phyloP scores from a whole-genome alignment of 2,329 filamentous ascomycete genomes.

The Fusarium clavum region DNA sequence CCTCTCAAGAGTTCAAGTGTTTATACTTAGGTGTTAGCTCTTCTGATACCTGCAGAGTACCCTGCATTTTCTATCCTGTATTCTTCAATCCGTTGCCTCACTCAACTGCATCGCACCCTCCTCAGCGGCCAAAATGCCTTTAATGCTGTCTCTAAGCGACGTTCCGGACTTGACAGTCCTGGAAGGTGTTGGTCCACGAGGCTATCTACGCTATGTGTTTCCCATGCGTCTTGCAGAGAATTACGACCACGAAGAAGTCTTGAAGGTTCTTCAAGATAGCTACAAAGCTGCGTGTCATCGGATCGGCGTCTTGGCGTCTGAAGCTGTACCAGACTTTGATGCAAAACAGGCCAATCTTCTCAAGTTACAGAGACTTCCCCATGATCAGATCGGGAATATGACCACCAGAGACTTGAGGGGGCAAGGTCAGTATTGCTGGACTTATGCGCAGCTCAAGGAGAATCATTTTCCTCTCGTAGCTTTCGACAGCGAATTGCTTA shows the following conservation, averaged over 20 bases:
- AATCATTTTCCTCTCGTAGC: slow-evolving; percentile 17
- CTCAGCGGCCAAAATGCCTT: background rate
- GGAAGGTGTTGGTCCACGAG: slow-evolving; percentile 20
- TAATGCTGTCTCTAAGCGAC: background rate
- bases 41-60: background rate
- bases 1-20: background rate
- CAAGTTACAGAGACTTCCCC: slow-evolving; percentile 8
- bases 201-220: slow-evolving; percentile 32
- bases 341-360: slow-evolving; percentile 13
- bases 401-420: background rate
- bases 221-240: slow-evolving; percentile 3
- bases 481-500: slow-evolving; percentile 15
- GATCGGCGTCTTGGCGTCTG: slow-evolving; percentile 15
- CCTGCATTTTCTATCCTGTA: background rate
- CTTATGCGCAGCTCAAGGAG: slow-evolving; percentile 8
- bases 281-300: slow-evolving; percentile 12
- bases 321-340: slow-evolving; percentile 19
- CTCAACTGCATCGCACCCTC: no score
- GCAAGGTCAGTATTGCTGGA: background rate
- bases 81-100: no score
- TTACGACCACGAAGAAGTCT: background rate
- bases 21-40: background rate
- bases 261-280: background rate
- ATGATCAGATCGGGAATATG: background rate
- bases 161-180: slow-evolving; percentile 15